Percentiles rank a stretch among this genome's conserved stretches.
Conservation (phyloP, 2,329 filamentous ascomycete species). For the Diaporthe helianthi region DNA sequence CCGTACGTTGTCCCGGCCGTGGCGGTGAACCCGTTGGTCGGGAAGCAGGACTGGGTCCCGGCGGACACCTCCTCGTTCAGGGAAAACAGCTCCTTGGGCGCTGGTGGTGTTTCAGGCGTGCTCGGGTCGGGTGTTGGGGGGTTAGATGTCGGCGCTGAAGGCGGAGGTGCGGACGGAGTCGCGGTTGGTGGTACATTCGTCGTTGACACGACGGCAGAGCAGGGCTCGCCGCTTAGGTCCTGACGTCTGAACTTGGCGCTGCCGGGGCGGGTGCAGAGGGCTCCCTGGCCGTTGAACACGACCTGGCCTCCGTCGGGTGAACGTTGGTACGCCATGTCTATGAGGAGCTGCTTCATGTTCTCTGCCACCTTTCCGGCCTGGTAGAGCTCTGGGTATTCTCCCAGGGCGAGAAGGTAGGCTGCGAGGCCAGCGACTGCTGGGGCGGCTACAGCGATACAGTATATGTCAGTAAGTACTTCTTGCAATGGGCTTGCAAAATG, state of each 20-base stretch:
- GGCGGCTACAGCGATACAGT: not conserved
- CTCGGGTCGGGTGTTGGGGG: constrained; percentile 1
- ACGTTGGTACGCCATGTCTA: constrained; percentile 13
- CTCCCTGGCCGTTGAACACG: constrained; percentile 12
- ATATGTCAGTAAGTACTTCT: not conserved
- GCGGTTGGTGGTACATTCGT: not conserved
- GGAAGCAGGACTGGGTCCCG: not conserved
- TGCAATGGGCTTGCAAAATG: not conserved
- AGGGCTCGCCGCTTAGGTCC: constrained; percentile 9
- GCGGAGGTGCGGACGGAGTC: not conserved
- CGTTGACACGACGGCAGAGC: not conserved
- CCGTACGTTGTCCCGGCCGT: constrained; percentile 6
- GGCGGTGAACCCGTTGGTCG: not conserved
- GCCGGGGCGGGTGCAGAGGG: not conserved
- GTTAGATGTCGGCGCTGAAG: not conserved
- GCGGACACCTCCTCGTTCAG: constrained; percentile 1
- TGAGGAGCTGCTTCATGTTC: constrained; percentile 17
- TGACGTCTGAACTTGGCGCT: constrained; percentile 17
- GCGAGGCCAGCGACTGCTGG: constrained; percentile 16
- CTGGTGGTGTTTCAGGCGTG: not conserved
- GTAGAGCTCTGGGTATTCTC: constrained; percentile 18
- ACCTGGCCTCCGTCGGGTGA: not conserved
- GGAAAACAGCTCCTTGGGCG: not conserved
- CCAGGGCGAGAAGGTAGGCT: constrained; percentile 15
- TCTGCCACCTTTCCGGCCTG: constrained; percentile 18